phyloP scores from a whole-genome alignment of 2,329 filamentous ascomycete species.

The Fusarium sp. region DNA sequence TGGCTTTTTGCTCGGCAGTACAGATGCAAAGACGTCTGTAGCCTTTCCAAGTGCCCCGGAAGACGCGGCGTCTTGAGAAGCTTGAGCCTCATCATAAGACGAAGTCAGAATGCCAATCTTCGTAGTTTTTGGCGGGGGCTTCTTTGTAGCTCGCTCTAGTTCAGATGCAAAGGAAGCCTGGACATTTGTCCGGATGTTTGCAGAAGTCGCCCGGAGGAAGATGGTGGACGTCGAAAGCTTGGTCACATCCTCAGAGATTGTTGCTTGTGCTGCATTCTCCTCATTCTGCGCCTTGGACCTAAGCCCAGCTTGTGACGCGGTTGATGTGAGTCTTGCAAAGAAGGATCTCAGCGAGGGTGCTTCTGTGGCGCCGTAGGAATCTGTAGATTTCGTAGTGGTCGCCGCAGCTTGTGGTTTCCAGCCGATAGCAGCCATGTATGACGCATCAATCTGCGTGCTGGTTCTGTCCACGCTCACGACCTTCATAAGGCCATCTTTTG shows the following conservation, averaged over 20 bases:
- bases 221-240: constrained; percentile 80
- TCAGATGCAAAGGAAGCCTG: constrained; percentile 80
- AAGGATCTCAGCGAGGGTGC: constrained; percentile 78
- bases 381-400: constrained; percentile 56
- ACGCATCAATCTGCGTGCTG: constrained; percentile 91
- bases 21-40: constrained; percentile 87
- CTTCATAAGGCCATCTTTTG: constrained; percentile 90
- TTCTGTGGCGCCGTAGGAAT: constrained; percentile 62
- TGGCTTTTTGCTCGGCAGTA: constrained; percentile 85
- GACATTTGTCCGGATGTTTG: constrained; percentile 82
- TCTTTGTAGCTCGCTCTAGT: constrained; percentile 95
- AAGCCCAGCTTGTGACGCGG: constrained; percentile 61
- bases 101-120: constrained; percentile 90
- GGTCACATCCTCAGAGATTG: constrained; percentile 78
- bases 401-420: constrained; percentile 74
- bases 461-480: constrained; percentile 84
- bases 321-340: constrained; percentile 80
- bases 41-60: constrained; percentile 64
- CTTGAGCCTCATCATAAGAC: constrained; percentile 84
- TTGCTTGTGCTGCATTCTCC: constrained; percentile 71
- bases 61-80: constrained; percentile 66
- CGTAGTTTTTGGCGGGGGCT: constrained; percentile 90
- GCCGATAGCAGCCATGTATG: constrained; percentile 87
- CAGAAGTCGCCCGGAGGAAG: constrained; percentile 89
- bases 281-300: constrained; percentile 70